Conservation (phyloP, 208 protist genomes). For the Sergeia podlipaevii region DNA sequence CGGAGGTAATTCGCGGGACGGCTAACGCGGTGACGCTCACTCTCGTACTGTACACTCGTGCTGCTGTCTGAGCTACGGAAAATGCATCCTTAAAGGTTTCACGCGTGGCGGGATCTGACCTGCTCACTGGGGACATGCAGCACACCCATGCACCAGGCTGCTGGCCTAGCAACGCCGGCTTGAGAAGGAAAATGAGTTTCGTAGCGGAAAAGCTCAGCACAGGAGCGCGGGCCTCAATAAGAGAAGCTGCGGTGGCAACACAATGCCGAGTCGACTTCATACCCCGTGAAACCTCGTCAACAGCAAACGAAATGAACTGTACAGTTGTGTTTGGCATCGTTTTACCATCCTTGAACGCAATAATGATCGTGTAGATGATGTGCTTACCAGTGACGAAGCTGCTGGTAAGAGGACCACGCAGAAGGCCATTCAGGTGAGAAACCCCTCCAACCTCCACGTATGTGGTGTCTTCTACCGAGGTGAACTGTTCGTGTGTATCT, state of each 20-base stretch:
- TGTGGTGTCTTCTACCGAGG: constrained; percentile 50
- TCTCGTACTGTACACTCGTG: constrained; percentile 44
- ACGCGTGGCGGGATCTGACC: constrained; percentile 11
- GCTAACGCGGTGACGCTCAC: constrained; percentile 17
- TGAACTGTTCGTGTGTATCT: constrained; percentile 59
- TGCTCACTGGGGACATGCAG: constrained; percentile 55
- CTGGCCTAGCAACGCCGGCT: constrained; percentile 54
- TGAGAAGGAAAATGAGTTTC: constrained; percentile 63
- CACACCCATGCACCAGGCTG: constrained; percentile 69
- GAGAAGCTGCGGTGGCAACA: constrained; percentile 43
- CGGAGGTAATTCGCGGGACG: neutral
- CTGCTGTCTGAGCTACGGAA: constrained; percentile 48
- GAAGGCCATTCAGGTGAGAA: too few species aligned
- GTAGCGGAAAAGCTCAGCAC: constrained; percentile 47
- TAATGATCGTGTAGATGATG: constrained; percentile 62
- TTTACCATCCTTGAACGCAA: constrained; percentile 23
- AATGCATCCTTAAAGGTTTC: constrained; percentile 80
- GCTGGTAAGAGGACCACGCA: too few species aligned
- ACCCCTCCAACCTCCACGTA: constrained; percentile 55
- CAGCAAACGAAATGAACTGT: constrained; percentile 70
- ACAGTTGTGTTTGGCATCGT: constrained; percentile 59
- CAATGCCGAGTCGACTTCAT: constrained; percentile 72
- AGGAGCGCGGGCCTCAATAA: constrained; percentile 55
- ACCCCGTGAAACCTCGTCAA: constrained; percentile 41
- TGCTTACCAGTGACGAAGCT: constrained; percentile 13